Evolutionary conservation across 2,329 filamentous ascomycete genomes (phyloP).

Genomic region (Talaromyces sp.): DNA sequence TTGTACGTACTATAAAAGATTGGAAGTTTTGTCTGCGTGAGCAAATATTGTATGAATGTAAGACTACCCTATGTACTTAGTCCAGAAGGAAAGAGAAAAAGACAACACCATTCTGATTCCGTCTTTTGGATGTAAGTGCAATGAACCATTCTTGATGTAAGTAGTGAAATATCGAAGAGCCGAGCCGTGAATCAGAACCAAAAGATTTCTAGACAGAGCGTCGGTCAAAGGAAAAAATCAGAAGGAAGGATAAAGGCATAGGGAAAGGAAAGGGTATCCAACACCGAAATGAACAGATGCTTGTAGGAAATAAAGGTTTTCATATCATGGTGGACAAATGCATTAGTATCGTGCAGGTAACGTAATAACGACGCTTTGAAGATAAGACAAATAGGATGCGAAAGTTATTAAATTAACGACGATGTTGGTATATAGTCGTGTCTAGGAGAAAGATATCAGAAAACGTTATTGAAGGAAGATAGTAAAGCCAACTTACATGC

Average conservation of each 20-base stretch:
- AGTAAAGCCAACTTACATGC: background rate
- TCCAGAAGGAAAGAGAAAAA: background rate
- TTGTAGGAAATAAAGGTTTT: constrained; percentile 10
- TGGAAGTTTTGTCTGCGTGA: background rate
- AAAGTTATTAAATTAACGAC: background rate
- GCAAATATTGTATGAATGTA: background rate
- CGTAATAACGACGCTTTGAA: background rate
- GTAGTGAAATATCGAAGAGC: background rate
- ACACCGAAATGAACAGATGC: constrained; percentile 20
- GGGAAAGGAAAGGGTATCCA: constrained; percentile 19
- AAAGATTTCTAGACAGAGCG: background rate
- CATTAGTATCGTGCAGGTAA: constrained; percentile 11
- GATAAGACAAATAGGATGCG: background rate
- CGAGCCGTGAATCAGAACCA: background rate
- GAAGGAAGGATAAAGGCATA: constrained; percentile 30
- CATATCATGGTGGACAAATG: background rate
- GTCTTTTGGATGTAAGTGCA: constrained; percentile 5
- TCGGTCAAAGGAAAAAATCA: background rate
- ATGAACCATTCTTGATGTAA: background rate
- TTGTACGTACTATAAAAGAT: background rate
- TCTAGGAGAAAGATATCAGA: background rate
- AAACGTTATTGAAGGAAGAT: too few species aligned
- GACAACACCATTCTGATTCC: background rate
- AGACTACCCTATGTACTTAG: background rate
- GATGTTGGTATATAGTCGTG: background rate